These are phyloP conservation scores for Centaurea solstitialis DNA, from an alignment of 129 eudicot genomes.

Conservation along the genomic window DNA sequence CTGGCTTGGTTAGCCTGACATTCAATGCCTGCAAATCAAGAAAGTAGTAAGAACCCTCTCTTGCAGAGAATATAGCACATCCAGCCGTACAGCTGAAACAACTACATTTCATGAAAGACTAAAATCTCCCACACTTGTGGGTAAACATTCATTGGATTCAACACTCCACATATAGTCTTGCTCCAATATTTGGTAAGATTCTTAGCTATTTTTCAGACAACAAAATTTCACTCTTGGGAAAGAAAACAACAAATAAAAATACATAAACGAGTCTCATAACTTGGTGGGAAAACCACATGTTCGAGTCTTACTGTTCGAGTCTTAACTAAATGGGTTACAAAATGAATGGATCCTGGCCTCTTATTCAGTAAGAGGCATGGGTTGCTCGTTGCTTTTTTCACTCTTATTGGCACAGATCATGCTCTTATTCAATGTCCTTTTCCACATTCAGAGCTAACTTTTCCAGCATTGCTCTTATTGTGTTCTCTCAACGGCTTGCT, in stretches of 20 bases:
- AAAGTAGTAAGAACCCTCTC: neutral
- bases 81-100: neutral
- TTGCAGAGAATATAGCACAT: neutral
- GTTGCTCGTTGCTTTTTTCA: neutral
- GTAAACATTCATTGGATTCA: neutral
- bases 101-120: neutral
- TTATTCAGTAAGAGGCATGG: neutral
- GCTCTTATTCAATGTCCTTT: neutral
- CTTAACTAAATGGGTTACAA: neutral
- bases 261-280: neutral
- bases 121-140: neutral
- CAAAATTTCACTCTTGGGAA: neutral
- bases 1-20: conserved; percentile 96
- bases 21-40: conserved; percentile 57
- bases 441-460: neutral
- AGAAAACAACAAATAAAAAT: neutral
- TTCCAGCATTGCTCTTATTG: neutral
- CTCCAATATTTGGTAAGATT: neutral
- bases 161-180: neutral
- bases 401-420: neutral
- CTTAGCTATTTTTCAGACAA: neutral
- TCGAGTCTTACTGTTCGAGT: neutral
- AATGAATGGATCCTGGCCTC: neutral
- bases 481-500: neutral
- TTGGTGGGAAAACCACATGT: neutral